Evolutionary conservation across 2,329 filamentous ascomycete genomes (phyloP).

Genomic region (Trichoderma pleuroti): DNA sequence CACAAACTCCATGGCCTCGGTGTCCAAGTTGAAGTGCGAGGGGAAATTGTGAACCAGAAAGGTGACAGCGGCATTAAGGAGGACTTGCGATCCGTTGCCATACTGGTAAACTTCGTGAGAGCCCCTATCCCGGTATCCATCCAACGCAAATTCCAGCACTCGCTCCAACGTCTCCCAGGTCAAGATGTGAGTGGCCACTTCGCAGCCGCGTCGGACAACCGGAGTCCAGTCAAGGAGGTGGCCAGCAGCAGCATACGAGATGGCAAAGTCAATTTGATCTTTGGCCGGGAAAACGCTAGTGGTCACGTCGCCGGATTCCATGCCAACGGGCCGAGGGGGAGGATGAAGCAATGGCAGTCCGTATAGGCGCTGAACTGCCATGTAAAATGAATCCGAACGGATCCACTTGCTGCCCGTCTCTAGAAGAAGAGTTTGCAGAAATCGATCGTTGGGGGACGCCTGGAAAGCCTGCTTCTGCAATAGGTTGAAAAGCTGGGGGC

Average conservation of each 20-base stretch:
- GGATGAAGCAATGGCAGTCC: slow-evolving; percentile 47
- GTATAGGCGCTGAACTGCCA: slow-evolving; percentile 56
- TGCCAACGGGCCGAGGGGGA: slow-evolving; percentile 28
- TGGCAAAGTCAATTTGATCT: slow-evolving; percentile 51
- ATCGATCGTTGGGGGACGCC: slow-evolving; percentile 25
- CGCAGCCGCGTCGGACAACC: slow-evolving; percentile 55
- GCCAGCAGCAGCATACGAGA: slow-evolving; percentile 64
- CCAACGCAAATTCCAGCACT: slow-evolving; percentile 57
- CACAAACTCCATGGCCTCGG: slow-evolving; percentile 35
- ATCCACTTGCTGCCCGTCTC: slow-evolving; percentile 52
- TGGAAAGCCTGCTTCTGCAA: slow-evolving; percentile 32
- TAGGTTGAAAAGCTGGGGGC: slow-evolving; percentile 32
- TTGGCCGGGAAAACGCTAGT: slow-evolving; percentile 39
- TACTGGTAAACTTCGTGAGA: slow-evolving; percentile 45
- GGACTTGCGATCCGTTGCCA: slow-evolving; percentile 50
- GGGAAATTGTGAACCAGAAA: slow-evolving; percentile 62
- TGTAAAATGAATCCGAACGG: slow-evolving; percentile 54
- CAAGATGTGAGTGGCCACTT: slow-evolving; percentile 55
- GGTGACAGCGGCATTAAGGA: slow-evolving; percentile 54
- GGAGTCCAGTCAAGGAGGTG: slow-evolving; percentile 53
- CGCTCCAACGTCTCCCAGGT: slow-evolving; percentile 61
- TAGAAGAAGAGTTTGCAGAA: slow-evolving; percentile 37
- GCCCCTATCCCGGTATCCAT: slow-evolving; percentile 34
- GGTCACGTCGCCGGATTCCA: slow-evolving; percentile 31
- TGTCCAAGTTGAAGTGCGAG: slow-evolving; percentile 56